phyloP scores from a whole-genome alignment of 495 filamentous ascomycete genomes.

The Cairneyella variabilis region DNA sequence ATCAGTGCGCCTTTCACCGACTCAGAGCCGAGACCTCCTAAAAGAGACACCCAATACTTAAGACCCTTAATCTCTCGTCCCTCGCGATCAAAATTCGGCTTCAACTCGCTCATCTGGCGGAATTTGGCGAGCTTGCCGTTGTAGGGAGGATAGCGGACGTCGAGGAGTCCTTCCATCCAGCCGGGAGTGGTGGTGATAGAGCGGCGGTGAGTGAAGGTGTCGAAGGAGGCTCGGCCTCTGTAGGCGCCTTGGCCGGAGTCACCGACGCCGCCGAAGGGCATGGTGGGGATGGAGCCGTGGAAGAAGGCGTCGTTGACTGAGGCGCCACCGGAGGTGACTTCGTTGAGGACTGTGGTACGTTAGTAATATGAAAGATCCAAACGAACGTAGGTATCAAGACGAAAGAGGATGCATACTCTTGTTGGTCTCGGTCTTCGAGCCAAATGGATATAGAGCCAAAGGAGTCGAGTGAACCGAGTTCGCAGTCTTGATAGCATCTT shows the following conservation, averaged over 20 bases:
- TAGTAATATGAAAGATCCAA: slow-evolving; percentile 1
- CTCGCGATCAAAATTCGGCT: slow-evolving; percentile 81
- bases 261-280: slow-evolving; percentile 90
- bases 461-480: slow-evolving; percentile 76
- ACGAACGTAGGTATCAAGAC: background rate
- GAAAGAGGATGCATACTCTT: slow-evolving; percentile 19
- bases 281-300: slow-evolving; percentile 69
- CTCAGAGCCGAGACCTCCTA: slow-evolving; percentile 42
- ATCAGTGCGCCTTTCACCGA: slow-evolving; percentile 44
- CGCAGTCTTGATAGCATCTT: slow-evolving; percentile 75
- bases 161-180: slow-evolving; percentile 76
- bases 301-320: slow-evolving; percentile 79
- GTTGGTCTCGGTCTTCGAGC: slow-evolving; percentile 60
- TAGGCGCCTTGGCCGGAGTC: slow-evolving; percentile 80
- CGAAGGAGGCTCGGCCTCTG: slow-evolving; percentile 78
- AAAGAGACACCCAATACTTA: slow-evolving; percentile 41
- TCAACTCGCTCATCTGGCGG: slow-evolving; percentile 48
- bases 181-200: slow-evolving; percentile 68
- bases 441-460: slow-evolving; percentile 80
- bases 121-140: slow-evolving; percentile 49
- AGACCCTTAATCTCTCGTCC: slow-evolving; percentile 53
- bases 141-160: slow-evolving; percentile 80
- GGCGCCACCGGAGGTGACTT: slow-evolving; percentile 72
- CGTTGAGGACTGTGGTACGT: slow-evolving; percentile 42
- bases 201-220: slow-evolving; percentile 79